Evolutionary conservation across 1,284 basidiomycete species (phyloP).

Genomic region (Moesziomyces globuligerus): DNA sequence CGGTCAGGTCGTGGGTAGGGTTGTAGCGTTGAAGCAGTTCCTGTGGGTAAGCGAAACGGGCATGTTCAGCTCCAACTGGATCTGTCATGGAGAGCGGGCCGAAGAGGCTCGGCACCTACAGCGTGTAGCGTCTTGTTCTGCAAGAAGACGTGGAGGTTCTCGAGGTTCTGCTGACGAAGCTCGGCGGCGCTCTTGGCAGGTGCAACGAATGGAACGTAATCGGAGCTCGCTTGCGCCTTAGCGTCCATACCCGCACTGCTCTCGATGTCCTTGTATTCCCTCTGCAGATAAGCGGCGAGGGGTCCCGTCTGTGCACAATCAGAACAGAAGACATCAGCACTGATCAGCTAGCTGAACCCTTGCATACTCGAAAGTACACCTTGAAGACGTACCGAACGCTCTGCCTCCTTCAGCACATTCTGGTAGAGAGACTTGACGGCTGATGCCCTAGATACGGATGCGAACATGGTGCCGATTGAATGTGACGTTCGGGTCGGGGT

Average conservation of each 20-base stretch:
- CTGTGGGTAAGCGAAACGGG: conserved; percentile 75
- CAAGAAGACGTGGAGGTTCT: conserved; percentile 79
- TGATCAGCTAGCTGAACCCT: background rate
- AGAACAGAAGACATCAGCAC: background rate
- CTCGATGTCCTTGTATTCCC: conserved; percentile 19
- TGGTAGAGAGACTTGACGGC: conserved; percentile 31
- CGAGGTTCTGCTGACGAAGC: conserved; percentile 63
- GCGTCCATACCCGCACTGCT: background rate
- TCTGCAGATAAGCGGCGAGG: conserved; percentile 31
- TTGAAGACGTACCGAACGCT: conserved; percentile 21
- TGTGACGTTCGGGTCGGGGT: background rate
- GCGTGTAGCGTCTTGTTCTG: conserved; percentile 75
- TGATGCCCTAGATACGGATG: conserved; percentile 23
- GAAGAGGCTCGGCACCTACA: conserved; percentile 67
- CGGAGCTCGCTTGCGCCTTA: conserved; percentile 1
- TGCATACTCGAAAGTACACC: background rate
- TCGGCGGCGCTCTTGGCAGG: conserved; percentile 24
- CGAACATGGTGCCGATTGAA: conserved; percentile 11
- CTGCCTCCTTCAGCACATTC: conserved; percentile 29
- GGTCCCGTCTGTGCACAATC: conserved; percentile 21
- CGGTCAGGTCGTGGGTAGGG: conserved; percentile 80
- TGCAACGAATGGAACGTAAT: conserved; percentile 32
- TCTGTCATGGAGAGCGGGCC: conserved; percentile 4
- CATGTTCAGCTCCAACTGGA: background rate
- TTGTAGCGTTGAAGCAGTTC: conserved; percentile 75